Conservation (phyloP, 176 grass and related monocot genomes). For the Hsuehochloa calcarea region DNA sequence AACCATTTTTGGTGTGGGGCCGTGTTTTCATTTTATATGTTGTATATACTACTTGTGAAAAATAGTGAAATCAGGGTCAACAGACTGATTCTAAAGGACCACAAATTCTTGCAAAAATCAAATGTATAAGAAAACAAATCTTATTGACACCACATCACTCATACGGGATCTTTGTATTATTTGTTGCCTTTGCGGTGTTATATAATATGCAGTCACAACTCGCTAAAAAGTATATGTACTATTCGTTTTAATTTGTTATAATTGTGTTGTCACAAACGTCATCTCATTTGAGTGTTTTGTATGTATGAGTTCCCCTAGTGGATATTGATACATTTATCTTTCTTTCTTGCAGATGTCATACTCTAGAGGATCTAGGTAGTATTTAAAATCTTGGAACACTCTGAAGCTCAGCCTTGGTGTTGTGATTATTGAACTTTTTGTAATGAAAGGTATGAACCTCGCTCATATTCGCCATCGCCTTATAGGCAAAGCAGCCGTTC, state of each 20-base stretch:
- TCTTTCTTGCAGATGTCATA: constrained; percentile 61
- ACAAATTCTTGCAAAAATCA: not conserved
- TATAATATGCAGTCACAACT: not conserved
- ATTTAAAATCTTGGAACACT: not conserved
- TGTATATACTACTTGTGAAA: no score
- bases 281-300: not conserved
- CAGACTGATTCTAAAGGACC: not conserved
- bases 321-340: constrained; percentile 3
- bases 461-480: constrained; percentile 30
- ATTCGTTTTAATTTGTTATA: not conserved
- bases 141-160: not conserved
- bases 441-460: constrained; percentile 25
- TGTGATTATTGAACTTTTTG: not conserved
- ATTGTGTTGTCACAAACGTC: not conserved
- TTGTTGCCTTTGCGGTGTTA: not conserved
- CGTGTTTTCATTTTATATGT: no score
- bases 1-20: no score
- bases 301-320: not conserved
- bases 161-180: not conserved
- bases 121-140: not conserved
- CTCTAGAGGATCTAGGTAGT: constrained; percentile 49
- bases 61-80: not conserved
- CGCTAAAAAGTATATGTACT: not conserved
- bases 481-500: constrained; percentile 42
- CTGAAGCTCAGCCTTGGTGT: not conserved